Conservation (phyloP, 495 filamentous ascomycete species). For the Neurospora terricola region DNA sequence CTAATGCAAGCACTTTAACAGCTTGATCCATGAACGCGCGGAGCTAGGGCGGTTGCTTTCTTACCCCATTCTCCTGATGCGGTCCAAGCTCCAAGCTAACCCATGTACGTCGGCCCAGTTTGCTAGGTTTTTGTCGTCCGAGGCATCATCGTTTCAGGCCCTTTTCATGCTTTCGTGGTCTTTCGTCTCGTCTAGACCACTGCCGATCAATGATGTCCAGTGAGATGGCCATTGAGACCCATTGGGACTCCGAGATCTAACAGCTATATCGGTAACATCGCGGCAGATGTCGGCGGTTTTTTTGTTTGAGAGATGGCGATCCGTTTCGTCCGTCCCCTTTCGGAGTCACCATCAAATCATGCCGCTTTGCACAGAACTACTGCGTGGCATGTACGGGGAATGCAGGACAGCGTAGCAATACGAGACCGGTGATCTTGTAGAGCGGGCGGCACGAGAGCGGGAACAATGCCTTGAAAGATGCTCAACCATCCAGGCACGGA, state of each 20-base stretch:
- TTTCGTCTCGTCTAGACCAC: background rate
- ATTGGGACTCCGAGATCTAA: background rate
- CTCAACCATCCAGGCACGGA: background rate
- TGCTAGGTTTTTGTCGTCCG: background rate
- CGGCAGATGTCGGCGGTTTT: background rate
- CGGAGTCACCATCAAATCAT: background rate
- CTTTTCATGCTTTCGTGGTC: background rate
- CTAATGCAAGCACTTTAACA: conserved; percentile 22
- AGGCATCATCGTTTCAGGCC: background rate
- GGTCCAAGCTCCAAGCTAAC: background rate
- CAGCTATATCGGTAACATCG: background rate
- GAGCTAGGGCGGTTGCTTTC: background rate
- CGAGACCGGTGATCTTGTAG: background rate
- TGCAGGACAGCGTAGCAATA: background rate
- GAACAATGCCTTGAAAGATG: background rate
- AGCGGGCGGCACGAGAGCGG: background rate
- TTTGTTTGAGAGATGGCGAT: background rate
- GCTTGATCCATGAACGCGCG: background rate
- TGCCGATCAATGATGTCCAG: background rate
- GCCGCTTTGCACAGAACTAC: background rate
- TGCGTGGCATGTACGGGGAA: background rate
- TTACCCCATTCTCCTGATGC: background rate
- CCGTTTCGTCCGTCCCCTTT: background rate
- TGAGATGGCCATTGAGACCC: background rate
- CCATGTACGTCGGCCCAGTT: background rate